Evolutionary conservation across 768 basidiomycete species (phyloP), one percentile per base, ranked within the genome.

Genomic region (Agrocybe praecox): DNA sequence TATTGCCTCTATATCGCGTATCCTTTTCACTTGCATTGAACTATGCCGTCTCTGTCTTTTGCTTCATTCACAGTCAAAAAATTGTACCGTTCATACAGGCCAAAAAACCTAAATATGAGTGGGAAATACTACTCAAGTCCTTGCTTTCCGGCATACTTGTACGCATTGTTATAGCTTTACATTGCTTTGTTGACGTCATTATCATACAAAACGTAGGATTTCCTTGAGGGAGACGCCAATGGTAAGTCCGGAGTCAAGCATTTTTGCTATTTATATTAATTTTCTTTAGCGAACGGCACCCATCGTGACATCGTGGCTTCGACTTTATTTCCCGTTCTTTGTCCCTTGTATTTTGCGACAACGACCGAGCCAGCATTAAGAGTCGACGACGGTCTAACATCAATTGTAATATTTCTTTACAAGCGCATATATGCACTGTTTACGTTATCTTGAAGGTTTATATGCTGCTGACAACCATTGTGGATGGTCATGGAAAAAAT

Each of bases 381-480:
- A 9, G 52, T 57, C 29, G 55, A 61, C 15, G 64, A 63, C 8
- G 60, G 65, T 45, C 58, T 72, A n/a, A 55, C 67, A 36, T 65
- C 67, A 33, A 65, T 62, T 22, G 73, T 70, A 49, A 62, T 64
- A 29, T 36, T 52, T 32, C 52, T 14, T 40, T 46, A 57, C 56
- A 57, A 49, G 36, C 61, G 33, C 50, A 65, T 64, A 67, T 62
- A 67, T 56, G 22, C 57, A 55, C n/a, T 29, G 18, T 49, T 50
- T 33, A 26, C 33, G 51, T 46, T 22, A 34, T 22, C 34, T 24
- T 49, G 45, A 52, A 88, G 87, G 78, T 80, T 11, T 87, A 81
- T 68, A 77, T 74, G 57, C 65, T 83, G 2, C 70, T 89, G 10
- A 77, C 74, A 12, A 86, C 85, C 52, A 74, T 75, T 9, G 76